phyloP scores from a whole-genome alignment of 2,329 filamentous ascomycete genomes.

The Epichloe uncinata region DNA sequence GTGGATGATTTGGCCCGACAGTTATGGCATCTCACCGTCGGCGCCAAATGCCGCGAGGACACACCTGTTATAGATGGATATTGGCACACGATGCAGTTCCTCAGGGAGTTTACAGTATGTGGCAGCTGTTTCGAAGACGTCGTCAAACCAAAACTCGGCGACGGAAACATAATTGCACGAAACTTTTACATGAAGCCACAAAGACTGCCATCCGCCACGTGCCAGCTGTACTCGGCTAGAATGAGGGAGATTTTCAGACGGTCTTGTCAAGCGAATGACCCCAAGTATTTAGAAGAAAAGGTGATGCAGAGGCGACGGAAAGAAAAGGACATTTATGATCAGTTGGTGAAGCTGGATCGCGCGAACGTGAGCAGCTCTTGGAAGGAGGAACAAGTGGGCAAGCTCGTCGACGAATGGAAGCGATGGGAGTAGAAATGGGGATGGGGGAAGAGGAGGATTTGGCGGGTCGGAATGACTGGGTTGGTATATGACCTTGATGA shows the following conservation, averaged over 20 bases:
- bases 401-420: conserved; percentile 42
- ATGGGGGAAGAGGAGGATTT: not conserved
- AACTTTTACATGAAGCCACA: conserved; percentile 52
- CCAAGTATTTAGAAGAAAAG: conserved; percentile 45
- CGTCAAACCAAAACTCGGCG: conserved; percentile 53
- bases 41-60: conserved; percentile 53
- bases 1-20: conserved; percentile 50
- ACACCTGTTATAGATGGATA: conserved; percentile 44
- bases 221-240: conserved; percentile 66
- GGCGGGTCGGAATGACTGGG: not conserved
- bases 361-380: conserved; percentile 21
- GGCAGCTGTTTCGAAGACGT: conserved; percentile 74
- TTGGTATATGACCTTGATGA: not conserved
- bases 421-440: conserved; percentile 34
- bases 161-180: conserved; percentile 40
- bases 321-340: conserved; percentile 45
- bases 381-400: conserved; percentile 30
- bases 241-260: conserved; percentile 64
- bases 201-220: conserved; percentile 42
- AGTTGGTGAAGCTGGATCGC: conserved; percentile 31
- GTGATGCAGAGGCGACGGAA: conserved; percentile 45
- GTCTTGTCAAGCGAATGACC: conserved; percentile 53
- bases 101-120: conserved; percentile 74
- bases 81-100: conserved; percentile 67
- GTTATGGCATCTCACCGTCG: conserved; percentile 41